A percentile compares a stretch with the other conserved stretches of the same genome.
phyloP scores from a whole-genome alignment of 2,329 filamentous ascomycete species.

The Lasiodiplodia gonubiensis region DNA sequence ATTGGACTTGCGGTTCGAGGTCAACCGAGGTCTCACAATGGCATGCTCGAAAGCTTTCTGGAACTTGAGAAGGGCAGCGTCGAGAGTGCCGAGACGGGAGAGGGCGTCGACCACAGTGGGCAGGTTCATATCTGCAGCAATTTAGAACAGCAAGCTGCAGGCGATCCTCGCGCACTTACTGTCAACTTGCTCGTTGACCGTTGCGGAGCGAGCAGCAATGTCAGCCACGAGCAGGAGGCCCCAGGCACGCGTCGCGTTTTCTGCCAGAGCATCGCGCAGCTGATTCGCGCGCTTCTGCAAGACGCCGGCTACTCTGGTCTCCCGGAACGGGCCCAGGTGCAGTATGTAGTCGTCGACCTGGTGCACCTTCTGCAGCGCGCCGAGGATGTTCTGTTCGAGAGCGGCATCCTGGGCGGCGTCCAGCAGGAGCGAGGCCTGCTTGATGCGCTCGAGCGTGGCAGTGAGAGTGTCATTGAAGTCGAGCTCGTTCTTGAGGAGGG shows the following conservation, averaged over 20 bases:
- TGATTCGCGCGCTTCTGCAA: slow-evolving; percentile 69
- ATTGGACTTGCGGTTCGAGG: slow-evolving; percentile 41
- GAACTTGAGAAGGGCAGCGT: slow-evolving; percentile 62
- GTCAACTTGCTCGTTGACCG: slow-evolving; percentile 59
- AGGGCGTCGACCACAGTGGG: slow-evolving; percentile 45
- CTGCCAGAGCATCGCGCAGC: slow-evolving; percentile 69
- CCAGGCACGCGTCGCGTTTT: slow-evolving; percentile 74
- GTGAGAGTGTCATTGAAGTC: slow-evolving; percentile 62
- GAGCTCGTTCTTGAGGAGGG: slow-evolving; percentile 63
- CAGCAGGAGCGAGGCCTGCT: slow-evolving; percentile 56
- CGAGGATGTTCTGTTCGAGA: slow-evolving; percentile 51
- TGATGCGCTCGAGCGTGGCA: slow-evolving; percentile 57
- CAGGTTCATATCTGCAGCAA: slow-evolving; percentile 37
- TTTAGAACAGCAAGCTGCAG: background rate
- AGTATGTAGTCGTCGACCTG: slow-evolving; percentile 61
- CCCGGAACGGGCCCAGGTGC: slow-evolving; percentile 64
- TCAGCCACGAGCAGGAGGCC: slow-evolving; percentile 69
- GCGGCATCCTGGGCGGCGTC: slow-evolving; percentile 54
- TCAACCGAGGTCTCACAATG: slow-evolving; percentile 66
- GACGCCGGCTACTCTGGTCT: slow-evolving; percentile 67
- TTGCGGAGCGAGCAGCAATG: slow-evolving; percentile 59
- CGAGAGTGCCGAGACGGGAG: slow-evolving; percentile 45
- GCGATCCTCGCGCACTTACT: slow-evolving; percentile 48
- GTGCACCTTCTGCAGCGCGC: slow-evolving; percentile 57
- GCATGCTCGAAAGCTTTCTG: slow-evolving; percentile 68